phyloP scores from a whole-genome alignment of 139 green algal genomes.

The Chlorella vulgaris region DNA sequence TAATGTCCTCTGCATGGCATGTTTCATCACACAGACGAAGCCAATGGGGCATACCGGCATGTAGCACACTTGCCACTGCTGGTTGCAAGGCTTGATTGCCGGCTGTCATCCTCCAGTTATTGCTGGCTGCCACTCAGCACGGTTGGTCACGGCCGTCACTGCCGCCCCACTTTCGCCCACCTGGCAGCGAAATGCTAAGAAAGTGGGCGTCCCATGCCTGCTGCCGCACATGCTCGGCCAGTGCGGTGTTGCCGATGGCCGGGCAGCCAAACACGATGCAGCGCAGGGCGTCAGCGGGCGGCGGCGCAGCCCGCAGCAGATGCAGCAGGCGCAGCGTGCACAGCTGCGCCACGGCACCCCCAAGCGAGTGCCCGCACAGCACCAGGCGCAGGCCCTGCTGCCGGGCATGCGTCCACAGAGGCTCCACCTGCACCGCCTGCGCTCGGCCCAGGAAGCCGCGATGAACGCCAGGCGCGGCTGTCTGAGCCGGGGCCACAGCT shows the following conservation, averaged over 20 bases:
- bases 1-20: background rate
- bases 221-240: background rate
- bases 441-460: slow-evolving; percentile 39
- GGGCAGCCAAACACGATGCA: slow-evolving; percentile 34
- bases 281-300: background rate
- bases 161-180: background rate
- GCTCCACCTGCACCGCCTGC: slow-evolving; percentile 24
- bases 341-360: slow-evolving; percentile 33
- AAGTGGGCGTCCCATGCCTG: slow-evolving; percentile 18
- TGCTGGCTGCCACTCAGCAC: too few relatives aligned
- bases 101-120: too few relatives aligned
- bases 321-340: slow-evolving; percentile 38
- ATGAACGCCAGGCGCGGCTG: slow-evolving; percentile 1
- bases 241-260: slow-evolving; percentile 17
- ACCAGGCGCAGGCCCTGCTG: slow-evolving; percentile 34
- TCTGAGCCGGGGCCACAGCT: background rate
- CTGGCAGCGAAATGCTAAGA: slow-evolving; percentile 9
- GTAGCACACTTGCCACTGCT: too few relatives aligned
- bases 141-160: background rate
- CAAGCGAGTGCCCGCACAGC: slow-evolving; percentile 39
- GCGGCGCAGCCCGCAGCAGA: background rate
- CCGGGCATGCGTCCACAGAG: slow-evolving; percentile 21
- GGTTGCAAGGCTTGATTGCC: too few relatives aligned
- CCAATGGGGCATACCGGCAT: too few relatives aligned
- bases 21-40: too few relatives aligned